Conservation (phyloP, 192 early-diverging fungal genomes). For the Coemansia reversa region DNA sequence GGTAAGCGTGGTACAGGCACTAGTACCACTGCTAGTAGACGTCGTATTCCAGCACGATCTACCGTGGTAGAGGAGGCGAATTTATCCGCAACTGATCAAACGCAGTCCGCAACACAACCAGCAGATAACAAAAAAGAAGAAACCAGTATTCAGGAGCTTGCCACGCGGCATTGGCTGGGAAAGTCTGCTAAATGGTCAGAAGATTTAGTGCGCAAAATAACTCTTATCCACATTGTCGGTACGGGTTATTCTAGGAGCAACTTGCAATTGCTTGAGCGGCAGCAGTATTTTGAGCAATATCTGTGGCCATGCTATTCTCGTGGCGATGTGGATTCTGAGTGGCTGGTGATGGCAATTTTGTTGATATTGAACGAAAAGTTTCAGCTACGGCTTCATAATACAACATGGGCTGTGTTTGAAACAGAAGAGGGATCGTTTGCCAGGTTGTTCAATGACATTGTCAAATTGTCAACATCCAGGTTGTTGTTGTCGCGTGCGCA, state of each 20-base stretch:
- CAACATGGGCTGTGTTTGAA: conserved; percentile 14
- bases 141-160: conserved; percentile 4
- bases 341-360: conserved; percentile 74
- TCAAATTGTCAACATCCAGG: conserved; percentile 27
- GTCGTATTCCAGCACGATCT: background rate
- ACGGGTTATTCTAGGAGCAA: conserved; percentile 3
- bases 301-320: conserved; percentile 71
- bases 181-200: conserved; percentile 15
- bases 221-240: conserved; percentile 10
- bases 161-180: conserved; percentile 19
- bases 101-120: background rate
- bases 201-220: background rate
- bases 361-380: conserved; percentile 91
- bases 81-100: background rate
- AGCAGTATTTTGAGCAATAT: conserved; percentile 56
- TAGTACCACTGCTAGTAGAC: background rate
- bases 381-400: conserved; percentile 60
- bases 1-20: no score
- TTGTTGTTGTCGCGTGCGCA: conserved; percentile 64
- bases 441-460: conserved; percentile 11
- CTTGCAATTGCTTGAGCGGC: conserved; percentile 28
- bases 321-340: conserved; percentile 24
- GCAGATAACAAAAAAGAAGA: background rate
- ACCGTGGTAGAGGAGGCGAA: background rate
- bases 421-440: conserved; percentile 3